Percentiles rank a stretch among this genome's conserved stretches.
Conservation (phyloP, 2,329 filamentous ascomycete species). For the Lecanicillium sp. region DNA sequence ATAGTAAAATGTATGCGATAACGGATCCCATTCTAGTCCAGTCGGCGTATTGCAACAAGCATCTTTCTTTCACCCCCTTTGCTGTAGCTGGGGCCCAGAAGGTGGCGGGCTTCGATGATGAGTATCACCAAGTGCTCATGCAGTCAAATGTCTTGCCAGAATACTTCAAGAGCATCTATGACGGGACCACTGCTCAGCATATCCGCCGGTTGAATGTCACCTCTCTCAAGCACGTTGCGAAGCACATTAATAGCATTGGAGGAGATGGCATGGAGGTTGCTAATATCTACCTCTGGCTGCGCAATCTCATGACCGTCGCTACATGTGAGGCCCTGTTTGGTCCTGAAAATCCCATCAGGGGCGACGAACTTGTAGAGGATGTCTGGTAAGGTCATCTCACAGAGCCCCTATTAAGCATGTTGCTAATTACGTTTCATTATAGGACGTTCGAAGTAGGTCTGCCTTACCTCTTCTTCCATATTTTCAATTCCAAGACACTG, state of each 20-base stretch:
- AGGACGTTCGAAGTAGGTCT: slow-evolving; percentile 13
- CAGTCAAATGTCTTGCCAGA: slow-evolving; percentile 25
- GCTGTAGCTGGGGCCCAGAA: slow-evolving; percentile 30
- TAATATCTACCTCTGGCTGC: slow-evolving; percentile 34
- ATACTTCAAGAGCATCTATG: slow-evolving; percentile 31
- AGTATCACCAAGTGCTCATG: slow-evolving; percentile 17
- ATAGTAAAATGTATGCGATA: slow-evolving; percentile 39
- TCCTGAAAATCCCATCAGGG: slow-evolving; percentile 34
- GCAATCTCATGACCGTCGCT: slow-evolving; percentile 31
- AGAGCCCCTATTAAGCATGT: background rate
- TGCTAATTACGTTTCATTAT: background rate
- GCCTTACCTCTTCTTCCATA: slow-evolving; percentile 23
- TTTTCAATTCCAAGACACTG: slow-evolving; percentile 21
- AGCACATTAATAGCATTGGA: slow-evolving; percentile 22
- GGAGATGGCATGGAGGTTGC: slow-evolving; percentile 18
- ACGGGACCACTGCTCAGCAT: slow-evolving; percentile 26
- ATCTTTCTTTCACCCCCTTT: slow-evolving; percentile 39
- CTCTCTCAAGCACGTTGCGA: slow-evolving; percentile 29
- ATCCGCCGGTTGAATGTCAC: slow-evolving; percentile 30
- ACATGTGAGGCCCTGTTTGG: slow-evolving; percentile 36
- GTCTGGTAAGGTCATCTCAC: slow-evolving; percentile 28
- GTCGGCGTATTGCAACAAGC: slow-evolving; percentile 35
- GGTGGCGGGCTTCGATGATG: slow-evolving; percentile 31
- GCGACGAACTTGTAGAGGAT: slow-evolving; percentile 30
- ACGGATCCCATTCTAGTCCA: slow-evolving; percentile 34